phyloP scores from a whole-genome alignment of 179 eudicot species.

The Heliamphora pulchella region DNA sequence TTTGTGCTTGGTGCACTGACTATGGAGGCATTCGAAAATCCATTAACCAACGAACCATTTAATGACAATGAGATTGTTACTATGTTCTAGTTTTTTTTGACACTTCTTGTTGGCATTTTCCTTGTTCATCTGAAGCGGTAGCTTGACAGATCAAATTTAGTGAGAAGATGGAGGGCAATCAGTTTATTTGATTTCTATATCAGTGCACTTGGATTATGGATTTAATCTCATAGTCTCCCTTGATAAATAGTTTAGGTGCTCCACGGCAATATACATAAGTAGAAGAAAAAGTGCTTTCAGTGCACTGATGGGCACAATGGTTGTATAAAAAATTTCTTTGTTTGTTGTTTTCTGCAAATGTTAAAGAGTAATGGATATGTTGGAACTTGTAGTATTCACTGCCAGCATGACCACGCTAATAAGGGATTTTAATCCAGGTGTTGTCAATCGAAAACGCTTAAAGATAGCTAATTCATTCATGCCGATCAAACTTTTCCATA shows the following conservation, averaged over 20 bases:
- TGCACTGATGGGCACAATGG: no score
- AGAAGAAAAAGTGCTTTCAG: no score
- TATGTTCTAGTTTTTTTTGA: neutral
- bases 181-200: neutral
- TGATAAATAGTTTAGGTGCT: no score
- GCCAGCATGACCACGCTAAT: neutral
- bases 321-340: neutral
- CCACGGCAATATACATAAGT: neutral
- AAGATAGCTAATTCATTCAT: neutral
- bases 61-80: no score
- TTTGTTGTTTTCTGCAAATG: neutral
- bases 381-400: neutral
- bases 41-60: neutral
- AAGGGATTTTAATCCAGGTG: no score
- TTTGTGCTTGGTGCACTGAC: neutral
- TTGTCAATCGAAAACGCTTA: no score
- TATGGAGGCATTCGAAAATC: neutral
- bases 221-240: neutral
- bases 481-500: neutral
- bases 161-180: constrained; percentile 9
- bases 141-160: neutral
- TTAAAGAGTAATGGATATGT: neutral
- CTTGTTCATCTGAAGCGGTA: neutral
- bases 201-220: neutral
- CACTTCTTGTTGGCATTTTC: neutral